Conservation (phyloP, 106 monocot species). For the Gastrodia elata region DNA sequence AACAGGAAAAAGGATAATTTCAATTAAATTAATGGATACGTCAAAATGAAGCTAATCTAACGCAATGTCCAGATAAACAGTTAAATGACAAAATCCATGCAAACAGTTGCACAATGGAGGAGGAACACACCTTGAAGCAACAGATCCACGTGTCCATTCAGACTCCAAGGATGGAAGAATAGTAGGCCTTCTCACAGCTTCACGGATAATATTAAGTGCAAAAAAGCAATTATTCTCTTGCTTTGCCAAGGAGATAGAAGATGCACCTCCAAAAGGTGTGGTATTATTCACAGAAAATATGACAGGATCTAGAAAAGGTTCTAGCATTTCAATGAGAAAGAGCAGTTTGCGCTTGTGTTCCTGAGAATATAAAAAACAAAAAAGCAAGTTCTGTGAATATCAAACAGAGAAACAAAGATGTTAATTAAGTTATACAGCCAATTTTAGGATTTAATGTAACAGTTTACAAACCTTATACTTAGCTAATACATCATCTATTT, state of each 20-base stretch:
- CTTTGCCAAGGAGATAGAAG: slow-evolving; percentile 43
- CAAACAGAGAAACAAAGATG: not conserved
- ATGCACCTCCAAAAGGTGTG: slow-evolving; percentile 56
- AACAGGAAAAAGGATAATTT: too few species aligned
- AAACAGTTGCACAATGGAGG: not conserved
- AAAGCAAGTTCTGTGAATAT: not conserved
- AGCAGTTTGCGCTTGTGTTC: slow-evolving; percentile 78
- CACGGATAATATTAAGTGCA: slow-evolving; percentile 64
- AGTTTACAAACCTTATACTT: slow-evolving; percentile 66
- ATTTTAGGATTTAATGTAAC: not conserved
- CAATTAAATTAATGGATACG: not conserved
- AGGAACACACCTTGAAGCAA: slow-evolving; percentile 61
- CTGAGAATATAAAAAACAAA: slow-evolving; percentile 25
- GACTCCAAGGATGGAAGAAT: slow-evolving; percentile 77
- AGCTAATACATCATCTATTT: slow-evolving; percentile 78
- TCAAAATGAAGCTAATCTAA: not conserved
- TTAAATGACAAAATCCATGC: not conserved
- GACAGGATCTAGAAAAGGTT: slow-evolving; percentile 79
- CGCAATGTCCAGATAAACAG: not conserved
- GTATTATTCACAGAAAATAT: slow-evolving; percentile 32
- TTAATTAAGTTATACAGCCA: not conserved
- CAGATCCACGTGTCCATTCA: slow-evolving; percentile 79
- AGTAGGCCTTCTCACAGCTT: slow-evolving; percentile 59
- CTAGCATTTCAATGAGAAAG: slow-evolving; percentile 96
- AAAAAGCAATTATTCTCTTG: slow-evolving; percentile 42